These are phyloP conservation scores for Lantana camara DNA, from an alignment of 257 asterid genomes.

Conservation along the genomic window DNA sequence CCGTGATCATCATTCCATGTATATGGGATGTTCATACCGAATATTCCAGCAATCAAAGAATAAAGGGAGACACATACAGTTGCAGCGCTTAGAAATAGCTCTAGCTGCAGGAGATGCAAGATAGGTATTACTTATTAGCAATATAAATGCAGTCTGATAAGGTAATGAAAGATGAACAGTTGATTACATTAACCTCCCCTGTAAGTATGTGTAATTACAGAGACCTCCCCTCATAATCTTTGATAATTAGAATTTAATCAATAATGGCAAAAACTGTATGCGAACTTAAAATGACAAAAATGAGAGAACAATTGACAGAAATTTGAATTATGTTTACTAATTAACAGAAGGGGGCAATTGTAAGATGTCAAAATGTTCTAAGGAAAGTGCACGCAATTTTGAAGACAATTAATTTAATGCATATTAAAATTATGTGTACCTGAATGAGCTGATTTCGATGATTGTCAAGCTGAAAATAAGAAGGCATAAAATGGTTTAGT, in stretches of 20 bases:
- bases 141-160: not conserved
- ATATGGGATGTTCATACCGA: constrained; percentile 93
- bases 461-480: constrained; percentile 76
- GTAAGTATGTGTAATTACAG: not conserved
- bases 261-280: too few relatives aligned
- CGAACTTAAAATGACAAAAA: too few relatives aligned
- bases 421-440: constrained; percentile 40
- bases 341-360: too few relatives aligned
- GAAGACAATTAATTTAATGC: too few relatives aligned
- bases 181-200: not conserved
- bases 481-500: constrained; percentile 10
- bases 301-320: too few relatives aligned
- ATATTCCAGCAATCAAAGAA: constrained; percentile 70
- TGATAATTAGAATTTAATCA: too few relatives aligned
- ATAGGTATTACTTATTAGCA: not conserved
- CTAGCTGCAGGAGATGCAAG: constrained; percentile 52
- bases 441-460: constrained; percentile 96
- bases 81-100: constrained; percentile 87
- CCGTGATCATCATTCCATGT: constrained; percentile 63
- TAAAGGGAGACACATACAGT: constrained; percentile 61
- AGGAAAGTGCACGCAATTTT: too few relatives aligned
- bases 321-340: too few relatives aligned
- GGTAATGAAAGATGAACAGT: not conserved
- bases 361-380: too few relatives aligned
- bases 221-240: not conserved